Conservation (phyloP, 2,329 filamentous ascomycete genomes). For the Colletotrichum coccodes region DNA sequence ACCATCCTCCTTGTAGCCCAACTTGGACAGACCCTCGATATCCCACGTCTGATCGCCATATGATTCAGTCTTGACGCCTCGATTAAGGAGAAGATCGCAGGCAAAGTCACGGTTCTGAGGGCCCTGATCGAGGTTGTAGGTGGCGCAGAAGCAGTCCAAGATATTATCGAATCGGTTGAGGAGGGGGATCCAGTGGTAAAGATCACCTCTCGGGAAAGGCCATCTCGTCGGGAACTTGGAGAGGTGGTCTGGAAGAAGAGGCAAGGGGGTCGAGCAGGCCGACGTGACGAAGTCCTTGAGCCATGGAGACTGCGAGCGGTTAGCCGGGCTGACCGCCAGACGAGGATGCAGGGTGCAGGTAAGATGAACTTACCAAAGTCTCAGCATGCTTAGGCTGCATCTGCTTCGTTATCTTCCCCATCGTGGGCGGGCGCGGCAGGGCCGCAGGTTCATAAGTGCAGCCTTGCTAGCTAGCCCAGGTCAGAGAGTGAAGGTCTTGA, state of each 20-base stretch:
- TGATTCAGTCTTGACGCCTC: conserved; percentile 61
- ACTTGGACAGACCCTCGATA: conserved; percentile 57
- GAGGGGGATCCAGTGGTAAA: conserved; percentile 98
- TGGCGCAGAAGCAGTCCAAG: conserved; percentile 81
- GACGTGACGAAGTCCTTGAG: conserved; percentile 82
- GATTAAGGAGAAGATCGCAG: conserved; percentile 70
- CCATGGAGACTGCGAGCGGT: conserved; percentile 78
- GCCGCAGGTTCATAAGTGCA: conserved; percentile 57
- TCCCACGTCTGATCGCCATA: conserved; percentile 61
- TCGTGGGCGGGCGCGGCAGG: conserved; percentile 67
- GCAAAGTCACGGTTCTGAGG: conserved; percentile 84
- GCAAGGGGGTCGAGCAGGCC: conserved; percentile 75
- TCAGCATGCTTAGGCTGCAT: conserved; percentile 76
- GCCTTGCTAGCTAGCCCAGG: conserved; percentile 32
- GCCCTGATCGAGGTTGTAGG: conserved; percentile 82
- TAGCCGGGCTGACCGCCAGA: conserved; percentile 12
- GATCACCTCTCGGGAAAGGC: conserved; percentile 94
- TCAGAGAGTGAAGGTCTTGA: conserved; percentile 8
- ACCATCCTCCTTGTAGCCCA: conserved; percentile 78
- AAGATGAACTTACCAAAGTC: conserved; percentile 64
- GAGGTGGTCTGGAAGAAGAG: conserved; percentile 81
- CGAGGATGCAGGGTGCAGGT: conserved; percentile 6
- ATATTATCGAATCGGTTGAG: conserved; percentile 94
- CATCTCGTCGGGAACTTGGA: conserved; percentile 86
- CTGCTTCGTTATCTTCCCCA: conserved; percentile 76